These are phyloP conservation scores for Fomitopsis schrenkii DNA, from an alignment of 1,284 basidiomycete genomes.

Conservation along the genomic window DNA sequence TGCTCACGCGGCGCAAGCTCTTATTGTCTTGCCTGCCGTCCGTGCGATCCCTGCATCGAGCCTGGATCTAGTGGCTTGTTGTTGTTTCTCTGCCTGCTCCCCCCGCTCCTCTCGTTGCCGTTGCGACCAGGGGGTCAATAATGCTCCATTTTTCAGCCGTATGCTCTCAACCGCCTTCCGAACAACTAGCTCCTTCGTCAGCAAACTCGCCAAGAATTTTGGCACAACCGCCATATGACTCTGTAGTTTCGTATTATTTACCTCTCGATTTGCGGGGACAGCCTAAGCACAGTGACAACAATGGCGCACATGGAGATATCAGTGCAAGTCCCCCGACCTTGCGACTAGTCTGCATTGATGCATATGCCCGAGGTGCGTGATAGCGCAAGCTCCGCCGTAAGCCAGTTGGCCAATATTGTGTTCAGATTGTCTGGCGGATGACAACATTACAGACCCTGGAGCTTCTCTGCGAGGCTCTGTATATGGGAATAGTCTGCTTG, in stretches of 20 bases:
- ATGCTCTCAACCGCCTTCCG: neutral
- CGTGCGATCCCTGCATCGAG: neutral
- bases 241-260: neutral
- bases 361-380: too few relatives aligned
- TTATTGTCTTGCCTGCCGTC: slow-evolving; percentile 5
- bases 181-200: neutral
- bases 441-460: too few relatives aligned
- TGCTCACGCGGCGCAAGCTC: neutral
- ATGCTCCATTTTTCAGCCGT: neutral
- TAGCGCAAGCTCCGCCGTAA: too few relatives aligned
- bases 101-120: slow-evolving; percentile 1
- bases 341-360: too few relatives aligned
- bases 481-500: neutral
- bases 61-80: neutral
- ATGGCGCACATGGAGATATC: neutral
- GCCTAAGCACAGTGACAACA: neutral
- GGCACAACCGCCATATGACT: neutral
- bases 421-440: too few relatives aligned
- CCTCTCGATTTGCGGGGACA: neutral
- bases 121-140: neutral
- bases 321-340: neutral
- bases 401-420: too few relatives aligned
- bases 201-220: neutral
- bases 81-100: neutral
- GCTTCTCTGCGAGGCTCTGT: too few relatives aligned